These are phyloP conservation scores for Blakeslea trispora DNA, from an alignment of 371 early-diverging fungal genomes.

Conservation along the genomic window DNA sequence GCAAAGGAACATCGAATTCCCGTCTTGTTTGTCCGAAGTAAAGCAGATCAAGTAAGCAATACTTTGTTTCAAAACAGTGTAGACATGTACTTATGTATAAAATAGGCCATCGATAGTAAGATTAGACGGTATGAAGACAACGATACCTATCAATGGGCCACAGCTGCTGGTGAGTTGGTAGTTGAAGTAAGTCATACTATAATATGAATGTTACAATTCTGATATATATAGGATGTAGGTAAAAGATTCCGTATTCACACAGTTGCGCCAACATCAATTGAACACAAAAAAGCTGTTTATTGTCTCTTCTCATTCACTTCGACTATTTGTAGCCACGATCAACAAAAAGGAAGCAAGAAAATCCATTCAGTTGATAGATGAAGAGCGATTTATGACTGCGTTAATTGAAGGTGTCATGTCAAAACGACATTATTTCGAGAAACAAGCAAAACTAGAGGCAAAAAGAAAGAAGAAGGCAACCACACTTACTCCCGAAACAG, in stretches of 20 bases:
- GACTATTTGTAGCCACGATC: slow-evolving; percentile 38
- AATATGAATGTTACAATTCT: too few relatives aligned
- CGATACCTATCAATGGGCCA: slow-evolving; percentile 27
- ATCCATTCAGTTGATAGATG: slow-evolving; percentile 34
- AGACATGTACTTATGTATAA: too few relatives aligned
- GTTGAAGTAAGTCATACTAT: too few relatives aligned
- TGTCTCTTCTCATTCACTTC: slow-evolving; percentile 41
- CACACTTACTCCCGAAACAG: too few relatives aligned
- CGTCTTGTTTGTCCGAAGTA: slow-evolving; percentile 45
- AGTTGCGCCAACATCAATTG: slow-evolving; percentile 37
- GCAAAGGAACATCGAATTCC: slow-evolving; percentile 43
- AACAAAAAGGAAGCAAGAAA: slow-evolving; percentile 31
- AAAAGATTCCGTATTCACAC: slow-evolving; percentile 31
- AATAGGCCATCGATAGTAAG: slow-evolving; percentile 41
- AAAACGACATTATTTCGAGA: slow-evolving; percentile 27
- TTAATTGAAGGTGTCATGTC: slow-evolving; percentile 42
- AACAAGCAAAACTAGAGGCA: slow-evolving; percentile 8
- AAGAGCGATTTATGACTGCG: slow-evolving; percentile 40
- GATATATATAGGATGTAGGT: too few relatives aligned
- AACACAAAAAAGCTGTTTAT: slow-evolving; percentile 43
- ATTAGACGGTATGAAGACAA: slow-evolving; percentile 24
- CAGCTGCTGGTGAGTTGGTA: slow-evolving; percentile 40
- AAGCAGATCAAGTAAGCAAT: slow-evolving; percentile 43
- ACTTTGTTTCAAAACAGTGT: not conserved
- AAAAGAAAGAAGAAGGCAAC: slow-evolving; percentile 11